Evolutionary conservation across 768 basidiomycete genomes (phyloP), one percentile per base, ranked within the genome.

Genomic region (Zangia roseola): DNA sequence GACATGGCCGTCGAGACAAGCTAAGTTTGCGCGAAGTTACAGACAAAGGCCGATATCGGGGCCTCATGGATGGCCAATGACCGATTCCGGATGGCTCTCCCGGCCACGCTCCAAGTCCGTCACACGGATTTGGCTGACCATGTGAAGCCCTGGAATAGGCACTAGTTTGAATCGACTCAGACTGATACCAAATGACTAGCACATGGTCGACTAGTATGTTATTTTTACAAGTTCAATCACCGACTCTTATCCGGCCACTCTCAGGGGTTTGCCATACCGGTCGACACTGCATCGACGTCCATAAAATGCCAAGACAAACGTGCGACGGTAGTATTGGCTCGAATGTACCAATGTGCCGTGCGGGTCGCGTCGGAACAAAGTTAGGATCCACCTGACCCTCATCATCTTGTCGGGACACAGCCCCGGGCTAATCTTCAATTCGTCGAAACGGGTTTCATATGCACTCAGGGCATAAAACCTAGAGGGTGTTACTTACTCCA

Each of bases 381-480:
- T 28, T 23, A 13, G 58, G 56, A 43, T 48, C 42, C 38, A 55
- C 12, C 40, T 43, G 41, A 61, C 60, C 39, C 42, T 63, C 54
- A 43, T 43, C 39, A 60, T 16, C 69, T 70, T 30, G 67, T 71
- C 16, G 78, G 76, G 60, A 68, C 8, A 69, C 66, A 16, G 60
- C 64, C 1, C 63, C 63, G 5, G 74, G 68, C 44, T 70, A 74
- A 57, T 41, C 34, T 56, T 23, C 10, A 36, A 40, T 76, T 74
- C n/a, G n/a, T n/a, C n/a, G n/a, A 14, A 66, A 47, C 13, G 72
- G 55, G 49, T 75, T 74, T 16, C n/a, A n/a, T n/a, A n/a, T n/a
- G n/a, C n/a, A n/a, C n/a, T n/a, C n/a, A n/a, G n/a, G n/a, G 31
- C 31, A 16, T 16, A 31, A 31, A 31, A 2, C 31, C 14, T 16